Percentiles rank a stretch among this genome's conserved stretches.
Conservation (phyloP, 129 eudicot genomes). For the Rutidosis leptorrhynchoides region DNA sequence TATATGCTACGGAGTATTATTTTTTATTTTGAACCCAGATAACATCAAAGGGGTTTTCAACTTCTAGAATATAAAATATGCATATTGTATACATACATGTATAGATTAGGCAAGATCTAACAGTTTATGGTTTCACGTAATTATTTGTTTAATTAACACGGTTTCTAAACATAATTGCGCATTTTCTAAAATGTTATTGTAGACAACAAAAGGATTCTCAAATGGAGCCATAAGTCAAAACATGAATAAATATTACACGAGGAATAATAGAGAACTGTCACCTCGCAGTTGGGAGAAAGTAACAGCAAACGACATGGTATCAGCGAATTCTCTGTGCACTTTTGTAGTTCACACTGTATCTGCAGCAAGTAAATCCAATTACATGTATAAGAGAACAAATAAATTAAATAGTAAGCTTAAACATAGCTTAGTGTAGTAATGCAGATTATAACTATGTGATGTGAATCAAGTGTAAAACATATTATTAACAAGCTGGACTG, state of each 20-base stretch:
- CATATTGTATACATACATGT: too few relatives aligned
- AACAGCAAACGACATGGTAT: neutral
- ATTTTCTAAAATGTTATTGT: neutral
- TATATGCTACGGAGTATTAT: too few relatives aligned
- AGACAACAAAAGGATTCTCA: neutral
- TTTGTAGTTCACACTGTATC: constrained; percentile 6
- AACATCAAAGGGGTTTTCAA: too few relatives aligned
- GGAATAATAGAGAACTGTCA: neutral
- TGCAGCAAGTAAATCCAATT: too few relatives aligned
- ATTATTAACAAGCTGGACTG: too few relatives aligned
- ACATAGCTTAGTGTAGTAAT: too few relatives aligned
- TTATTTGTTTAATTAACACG: neutral
- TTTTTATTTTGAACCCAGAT: too few relatives aligned
- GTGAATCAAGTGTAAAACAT: too few relatives aligned
- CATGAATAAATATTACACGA: neutral
- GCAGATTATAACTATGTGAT: too few relatives aligned
- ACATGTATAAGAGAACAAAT: too few relatives aligned
- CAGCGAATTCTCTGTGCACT: neutral
- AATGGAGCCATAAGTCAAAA: neutral
- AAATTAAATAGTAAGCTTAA: too few relatives aligned
- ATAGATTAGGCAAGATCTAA: neutral
- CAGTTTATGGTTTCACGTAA: neutral
- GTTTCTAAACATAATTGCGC: neutral
- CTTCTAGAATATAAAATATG: too few relatives aligned
- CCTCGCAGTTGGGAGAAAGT: neutral